These are phyloP conservation scores for Chloris gayana DNA, from an alignment of 176 grass and related monocot species.

Conservation along the genomic window DNA sequence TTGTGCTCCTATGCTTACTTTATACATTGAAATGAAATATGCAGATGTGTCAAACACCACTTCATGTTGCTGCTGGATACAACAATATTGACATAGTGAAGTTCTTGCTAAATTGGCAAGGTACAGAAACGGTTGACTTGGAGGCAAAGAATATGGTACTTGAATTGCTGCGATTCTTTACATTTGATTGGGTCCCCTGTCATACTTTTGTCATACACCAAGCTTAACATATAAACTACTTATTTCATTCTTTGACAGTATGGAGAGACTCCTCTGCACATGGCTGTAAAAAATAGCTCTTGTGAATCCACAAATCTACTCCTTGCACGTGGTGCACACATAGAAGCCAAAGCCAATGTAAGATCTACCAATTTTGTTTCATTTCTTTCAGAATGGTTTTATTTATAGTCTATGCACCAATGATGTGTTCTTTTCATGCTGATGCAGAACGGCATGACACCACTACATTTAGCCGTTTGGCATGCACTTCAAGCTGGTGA, in stretches of 20 bases:
- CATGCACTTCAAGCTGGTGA: conserved; percentile 75
- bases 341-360: conserved; percentile 91
- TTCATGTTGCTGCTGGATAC: conserved; percentile 84
- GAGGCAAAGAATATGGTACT: conserved; percentile 94
- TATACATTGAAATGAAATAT: conserved; percentile 31
- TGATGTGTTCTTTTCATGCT: conserved; percentile 33
- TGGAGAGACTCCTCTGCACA: conserved; percentile 95
- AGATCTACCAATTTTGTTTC: conserved; percentile 27
- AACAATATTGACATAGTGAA: conserved; percentile 73
- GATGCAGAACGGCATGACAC: conserved; percentile 96
- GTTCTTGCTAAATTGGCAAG: conserved; percentile 75
- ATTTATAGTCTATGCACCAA: neutral
- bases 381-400: neutral
- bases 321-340: conserved; percentile 67
- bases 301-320: conserved; percentile 76
- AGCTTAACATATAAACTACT: conserved; percentile 29
- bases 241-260: conserved; percentile 57
- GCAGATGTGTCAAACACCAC: conserved; percentile 93
- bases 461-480: conserved; percentile 96
- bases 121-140: conserved; percentile 59
- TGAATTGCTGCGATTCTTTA: conserved; percentile 31
- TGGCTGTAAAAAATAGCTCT: conserved; percentile 90
- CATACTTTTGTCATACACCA: neutral
- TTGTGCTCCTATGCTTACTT: conserved; percentile 19
- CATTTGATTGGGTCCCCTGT: conserved; percentile 16